Percentiles rank a stretch among this genome's conserved stretches.
Evolutionary conservation across 2,329 filamentous ascomycete genomes (phyloP).

Genomic region (Claviceps fusiformis): DNA sequence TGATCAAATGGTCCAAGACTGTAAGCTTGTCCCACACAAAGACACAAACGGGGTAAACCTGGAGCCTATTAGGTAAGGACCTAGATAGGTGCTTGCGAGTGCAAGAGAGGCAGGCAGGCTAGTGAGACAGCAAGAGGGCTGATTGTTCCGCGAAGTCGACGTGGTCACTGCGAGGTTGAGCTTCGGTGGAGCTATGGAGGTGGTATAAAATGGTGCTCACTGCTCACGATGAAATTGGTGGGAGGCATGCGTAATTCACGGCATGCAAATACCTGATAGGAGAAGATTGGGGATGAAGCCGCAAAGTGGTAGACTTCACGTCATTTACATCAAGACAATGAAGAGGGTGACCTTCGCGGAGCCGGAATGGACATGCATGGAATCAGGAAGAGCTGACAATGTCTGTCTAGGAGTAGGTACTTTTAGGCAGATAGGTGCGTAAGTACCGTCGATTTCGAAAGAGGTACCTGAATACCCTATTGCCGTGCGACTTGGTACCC

Average conservation of each 20-base stretch:
- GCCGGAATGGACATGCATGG: constrained; percentile 14
- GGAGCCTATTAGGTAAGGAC: not conserved
- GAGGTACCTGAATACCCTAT: too few species aligned
- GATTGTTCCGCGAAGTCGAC: constrained; percentile 4
- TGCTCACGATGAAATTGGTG: not conserved
- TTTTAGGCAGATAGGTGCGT: too few species aligned
- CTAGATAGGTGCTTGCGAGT: too few species aligned
- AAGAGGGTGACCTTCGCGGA: not conserved
- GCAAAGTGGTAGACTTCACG: not conserved
- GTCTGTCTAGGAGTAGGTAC: too few species aligned
- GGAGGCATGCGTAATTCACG: not conserved
- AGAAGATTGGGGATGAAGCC: not conserved
- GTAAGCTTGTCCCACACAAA: not conserved
- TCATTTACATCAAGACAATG: not conserved
- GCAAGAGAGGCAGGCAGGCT: not conserved
- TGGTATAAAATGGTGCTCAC: not conserved
- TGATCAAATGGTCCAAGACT: not conserved
- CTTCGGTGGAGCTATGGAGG: constrained; percentile 5
- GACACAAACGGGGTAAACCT: not conserved
- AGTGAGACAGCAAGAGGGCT: not conserved
- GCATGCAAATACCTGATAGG: not conserved
- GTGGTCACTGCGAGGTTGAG: constrained; percentile 4
- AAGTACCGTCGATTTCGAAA: too few species aligned
- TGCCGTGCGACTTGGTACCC: too few species aligned
- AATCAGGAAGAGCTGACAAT: constrained; percentile 13